Percentiles rank a stretch among this genome's conserved stretches.
Evolutionary conservation across 2,329 filamentous ascomycete genomes (phyloP).

Genomic region (Epichloe baconii): DNA sequence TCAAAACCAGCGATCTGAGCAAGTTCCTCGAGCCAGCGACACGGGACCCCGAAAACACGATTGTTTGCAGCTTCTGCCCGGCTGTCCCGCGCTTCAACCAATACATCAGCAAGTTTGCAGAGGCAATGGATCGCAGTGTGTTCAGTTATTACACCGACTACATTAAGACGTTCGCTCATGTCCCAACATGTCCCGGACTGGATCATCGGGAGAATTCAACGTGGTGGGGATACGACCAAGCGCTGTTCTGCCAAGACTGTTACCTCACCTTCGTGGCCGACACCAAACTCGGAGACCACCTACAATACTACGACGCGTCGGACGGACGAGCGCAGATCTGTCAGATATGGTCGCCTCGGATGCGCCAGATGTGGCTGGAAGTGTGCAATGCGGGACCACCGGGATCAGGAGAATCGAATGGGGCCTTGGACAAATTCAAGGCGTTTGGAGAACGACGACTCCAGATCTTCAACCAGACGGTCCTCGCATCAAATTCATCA

Average conservation of each 20-base stretch:
- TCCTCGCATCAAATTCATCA: slow-evolving; percentile 18
- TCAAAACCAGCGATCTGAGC: slow-evolving; percentile 14
- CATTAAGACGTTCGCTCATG: slow-evolving; percentile 16
- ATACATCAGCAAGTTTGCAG: slow-evolving; percentile 14
- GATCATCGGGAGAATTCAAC: slow-evolving; percentile 11
- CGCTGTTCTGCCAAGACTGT: slow-evolving; percentile 22
- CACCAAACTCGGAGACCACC: slow-evolving; percentile 13
- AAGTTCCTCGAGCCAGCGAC: slow-evolving; percentile 16
- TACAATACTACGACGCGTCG: slow-evolving; percentile 14
- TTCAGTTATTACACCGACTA: slow-evolving; percentile 17
- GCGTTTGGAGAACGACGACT: slow-evolving; percentile 15
- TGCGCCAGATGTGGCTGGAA: slow-evolving; percentile 22
- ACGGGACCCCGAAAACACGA: slow-evolving; percentile 8
- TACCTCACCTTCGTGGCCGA: slow-evolving; percentile 17
- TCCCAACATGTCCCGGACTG: slow-evolving; percentile 18
- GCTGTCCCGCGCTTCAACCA: slow-evolving; percentile 12
- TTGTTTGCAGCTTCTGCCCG: slow-evolving; percentile 20
- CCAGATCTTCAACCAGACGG: slow-evolving; percentile 16
- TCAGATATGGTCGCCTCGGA: slow-evolving; percentile 24
- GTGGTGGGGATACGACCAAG: slow-evolving; percentile 24
- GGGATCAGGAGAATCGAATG: slow-evolving; percentile 13
- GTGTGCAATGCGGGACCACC: slow-evolving; percentile 15
- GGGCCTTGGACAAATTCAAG: slow-evolving; percentile 14
- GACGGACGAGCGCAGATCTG: slow-evolving; percentile 19
- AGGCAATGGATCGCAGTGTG: slow-evolving; percentile 20